Conservation (phyloP, 2,329 filamentous ascomycete species). For the Stagonosporopsis vannaccii region DNA sequence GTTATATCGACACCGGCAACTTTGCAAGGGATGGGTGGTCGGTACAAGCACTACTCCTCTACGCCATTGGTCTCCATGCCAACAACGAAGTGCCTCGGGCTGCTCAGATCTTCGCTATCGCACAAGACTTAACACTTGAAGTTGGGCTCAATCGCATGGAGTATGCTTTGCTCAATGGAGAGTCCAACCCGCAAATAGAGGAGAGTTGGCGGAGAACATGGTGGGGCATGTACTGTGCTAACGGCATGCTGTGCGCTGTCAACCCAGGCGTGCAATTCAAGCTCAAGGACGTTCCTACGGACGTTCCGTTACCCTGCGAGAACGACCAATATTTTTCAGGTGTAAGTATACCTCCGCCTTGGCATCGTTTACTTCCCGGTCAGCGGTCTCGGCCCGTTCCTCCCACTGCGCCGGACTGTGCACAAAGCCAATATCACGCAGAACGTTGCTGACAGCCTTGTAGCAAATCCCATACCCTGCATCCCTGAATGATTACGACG, state of each 20-base stretch:
- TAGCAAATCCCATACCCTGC: conserved; percentile 46
- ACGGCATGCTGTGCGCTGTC: conserved; percentile 84
- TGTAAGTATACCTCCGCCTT: conserved; percentile 35
- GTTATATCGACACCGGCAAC: conserved; percentile 40
- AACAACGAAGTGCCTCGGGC: conserved; percentile 75
- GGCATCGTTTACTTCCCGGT: conserved; percentile 20
- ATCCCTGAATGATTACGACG: conserved; percentile 78
- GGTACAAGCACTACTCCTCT: conserved; percentile 79
- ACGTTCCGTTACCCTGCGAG: conserved; percentile 81
- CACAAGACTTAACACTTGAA: conserved; percentile 75
- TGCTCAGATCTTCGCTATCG: conserved; percentile 69
- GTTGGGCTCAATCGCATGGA: conserved; percentile 76
- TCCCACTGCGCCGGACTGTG: background rate
- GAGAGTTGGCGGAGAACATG: conserved; percentile 89
- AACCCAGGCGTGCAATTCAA: conserved; percentile 74
- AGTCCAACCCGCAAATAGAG: conserved; percentile 72
- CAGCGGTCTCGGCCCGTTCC: conserved; percentile 1
- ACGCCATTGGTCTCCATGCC: conserved; percentile 80
- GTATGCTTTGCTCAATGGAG: conserved; percentile 70
- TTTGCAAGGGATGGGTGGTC: conserved; percentile 58
- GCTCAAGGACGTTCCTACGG: conserved; percentile 70
- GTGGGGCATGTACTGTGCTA: conserved; percentile 86
- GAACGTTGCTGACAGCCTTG: background rate
- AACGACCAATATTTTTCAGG: conserved; percentile 70
- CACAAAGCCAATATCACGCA: background rate